A percentile compares a stretch with the other conserved stretches of the same genome.
Conservation (phyloP, 1,139 yeast genomes). For the Pichia sp. region DNA sequence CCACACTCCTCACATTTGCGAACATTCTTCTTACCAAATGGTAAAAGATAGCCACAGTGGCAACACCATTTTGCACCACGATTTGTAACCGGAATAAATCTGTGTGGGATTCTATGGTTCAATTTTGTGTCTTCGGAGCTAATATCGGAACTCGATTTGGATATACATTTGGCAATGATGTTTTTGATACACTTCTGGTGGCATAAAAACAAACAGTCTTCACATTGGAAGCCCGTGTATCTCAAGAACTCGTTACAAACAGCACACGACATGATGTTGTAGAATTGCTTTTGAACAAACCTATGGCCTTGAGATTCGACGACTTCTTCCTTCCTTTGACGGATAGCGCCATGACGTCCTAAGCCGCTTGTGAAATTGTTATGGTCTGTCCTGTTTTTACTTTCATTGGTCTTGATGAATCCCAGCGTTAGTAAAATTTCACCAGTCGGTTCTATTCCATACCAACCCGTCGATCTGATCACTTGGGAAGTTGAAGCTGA, state of each 20-base stretch:
- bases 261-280: constrained; percentile 95
- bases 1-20: constrained; percentile 95
- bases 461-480: constrained; percentile 70
- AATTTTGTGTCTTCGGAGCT: constrained; percentile 86
- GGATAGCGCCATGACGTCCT: constrained; percentile 97
- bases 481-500: constrained; percentile 12
- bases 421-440: constrained; percentile 75
- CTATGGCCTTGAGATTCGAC: constrained; percentile 96
- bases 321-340: constrained; percentile 91
- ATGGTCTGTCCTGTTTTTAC: constrained; percentile 29
- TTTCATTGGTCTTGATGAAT: constrained; percentile 63
- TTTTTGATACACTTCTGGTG: constrained; percentile 92
- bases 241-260: constrained; percentile 93
- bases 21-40: constrained; percentile 93
- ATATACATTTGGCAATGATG: constrained; percentile 93
- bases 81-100: constrained; percentile 85
- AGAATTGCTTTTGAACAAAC: constrained; percentile 91
- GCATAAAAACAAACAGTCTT: constrained; percentile 89
- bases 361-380: constrained; percentile 56
- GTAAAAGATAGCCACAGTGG: constrained; percentile 93
- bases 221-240: constrained; percentile 93
- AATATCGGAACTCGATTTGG: constrained; percentile 78
- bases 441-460: constrained; percentile 89
- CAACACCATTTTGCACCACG: constrained; percentile 99
- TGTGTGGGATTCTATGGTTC: constrained; percentile 94